Evolutionary conservation across 345 rosid species (phyloP), one percentile per base, ranked within the genome.

Genomic region (Mangifera indica): DNA sequence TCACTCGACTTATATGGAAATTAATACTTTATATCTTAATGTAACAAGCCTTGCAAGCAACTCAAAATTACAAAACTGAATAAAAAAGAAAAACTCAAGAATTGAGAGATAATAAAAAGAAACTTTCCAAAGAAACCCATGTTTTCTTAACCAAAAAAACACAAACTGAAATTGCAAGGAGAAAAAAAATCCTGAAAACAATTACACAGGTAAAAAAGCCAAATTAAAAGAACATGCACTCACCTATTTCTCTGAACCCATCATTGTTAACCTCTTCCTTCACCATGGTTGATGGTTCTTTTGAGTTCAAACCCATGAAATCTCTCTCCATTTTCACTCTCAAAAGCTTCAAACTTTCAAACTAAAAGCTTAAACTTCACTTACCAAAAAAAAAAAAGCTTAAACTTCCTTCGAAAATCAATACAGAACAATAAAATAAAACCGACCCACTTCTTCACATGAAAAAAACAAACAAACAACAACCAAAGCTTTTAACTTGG

Each of bases 251-350:
- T 77, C 74, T 72, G 77, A 37, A 75, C 4, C 70, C 82, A 53
- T 87, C 87, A 82, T 75, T 60, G 74, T 69, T 70, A 72, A 72
- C 77, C 74, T 89, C 91, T 51, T 71, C 90, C 87, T 89, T 89
- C 56, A 85, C 84, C 69, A 79, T 72, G 72, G 66, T 14, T 20
- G 79, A 37, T 54, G 89, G 71, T 51, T 83, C 76, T 65, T 84
- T 88, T 17, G 74, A 84, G 63, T 75, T 79, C 87, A 91, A 71
- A 69, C 95, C 97, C 84, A 91, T 3, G 69, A 91, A 91, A 79
- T 91, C 97, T 82, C 89, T 87, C 85, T 91, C 97, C 97, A 91
- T 91, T 73, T 79, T 72, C 56, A 63, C 73, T 15, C 76, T 59
- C 58, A 29, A 59, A 22, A 73, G 51, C 26, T 14, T 69, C 26